A percentile compares a stretch with the other conserved stretches of the same genome.
Evolutionary conservation across 768 basidiomycete species (phyloP).

Genomic region (Lactarius akahatsu): DNA sequence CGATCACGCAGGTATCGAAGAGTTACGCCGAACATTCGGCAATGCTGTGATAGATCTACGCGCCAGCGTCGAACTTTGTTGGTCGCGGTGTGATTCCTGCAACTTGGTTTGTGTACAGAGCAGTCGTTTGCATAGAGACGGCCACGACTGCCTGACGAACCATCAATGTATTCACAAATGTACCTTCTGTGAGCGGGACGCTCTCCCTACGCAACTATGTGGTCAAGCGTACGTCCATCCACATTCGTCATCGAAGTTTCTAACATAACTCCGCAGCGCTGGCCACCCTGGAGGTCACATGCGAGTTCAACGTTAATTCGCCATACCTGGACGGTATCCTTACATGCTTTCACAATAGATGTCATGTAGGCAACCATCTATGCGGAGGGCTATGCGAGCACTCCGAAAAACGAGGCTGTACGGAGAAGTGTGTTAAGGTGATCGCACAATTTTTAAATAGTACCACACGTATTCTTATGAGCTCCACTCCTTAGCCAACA

Average conservation of each 20-base stretch:
- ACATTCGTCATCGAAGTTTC: background rate
- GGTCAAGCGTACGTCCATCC: background rate
- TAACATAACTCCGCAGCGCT: background rate
- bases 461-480: background rate
- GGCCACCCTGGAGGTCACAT: conserved; percentile 40
- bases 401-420: conserved; percentile 48
- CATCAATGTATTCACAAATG: background rate
- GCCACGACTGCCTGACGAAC: background rate
- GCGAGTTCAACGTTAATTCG: conserved; percentile 33
- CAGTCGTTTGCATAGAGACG: background rate
- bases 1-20: background rate
- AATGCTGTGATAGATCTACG: background rate
- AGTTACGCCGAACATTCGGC: background rate
- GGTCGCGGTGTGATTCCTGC: background rate
- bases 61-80: background rate
- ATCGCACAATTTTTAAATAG: background rate
- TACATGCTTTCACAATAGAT: conserved; percentile 38
- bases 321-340: background rate
- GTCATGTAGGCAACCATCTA: conserved; percentile 43
- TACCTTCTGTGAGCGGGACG: background rate
- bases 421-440: conserved; percentile 52
- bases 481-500: background rate
- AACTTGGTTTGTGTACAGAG: background rate
- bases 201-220: background rate
- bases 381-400: conserved; percentile 53